Evolutionary conservation across 2,329 filamentous ascomycete species (phyloP).

Genomic region (Hypoxylon rubiginosum): DNA sequence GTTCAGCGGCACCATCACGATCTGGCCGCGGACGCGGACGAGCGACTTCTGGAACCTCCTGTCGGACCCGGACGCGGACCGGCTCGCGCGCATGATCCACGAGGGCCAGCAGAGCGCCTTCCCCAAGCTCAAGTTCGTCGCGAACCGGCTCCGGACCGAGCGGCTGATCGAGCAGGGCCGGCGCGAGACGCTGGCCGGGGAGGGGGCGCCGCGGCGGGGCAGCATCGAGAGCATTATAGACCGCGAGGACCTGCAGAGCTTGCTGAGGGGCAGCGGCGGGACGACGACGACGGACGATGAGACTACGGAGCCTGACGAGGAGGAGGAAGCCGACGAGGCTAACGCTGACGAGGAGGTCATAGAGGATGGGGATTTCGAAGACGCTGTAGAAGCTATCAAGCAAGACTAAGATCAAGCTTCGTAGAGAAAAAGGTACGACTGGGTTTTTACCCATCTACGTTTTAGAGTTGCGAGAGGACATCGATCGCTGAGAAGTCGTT

Average conservation of each 20-base stretch:
- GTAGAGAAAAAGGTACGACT: neutral
- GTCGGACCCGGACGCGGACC: slow-evolving; percentile 80
- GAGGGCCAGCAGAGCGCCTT: slow-evolving; percentile 91
- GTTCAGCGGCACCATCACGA: slow-evolving; percentile 94
- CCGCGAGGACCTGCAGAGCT: slow-evolving; percentile 69
- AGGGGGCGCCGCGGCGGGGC: slow-evolving; percentile 61
- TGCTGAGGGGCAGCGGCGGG: slow-evolving; percentile 57
- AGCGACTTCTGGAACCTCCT: slow-evolving; percentile 90
- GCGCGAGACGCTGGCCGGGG: slow-evolving; percentile 65
- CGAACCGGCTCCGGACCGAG: slow-evolving; percentile 88
- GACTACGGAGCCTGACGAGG: slow-evolving; percentile 45
- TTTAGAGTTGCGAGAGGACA: neutral
- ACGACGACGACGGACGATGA: slow-evolving; percentile 50
- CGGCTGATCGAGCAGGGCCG: slow-evolving; percentile 72
- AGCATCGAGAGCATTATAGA: slow-evolving; percentile 72
- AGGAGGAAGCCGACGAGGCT: slow-evolving; percentile 29
- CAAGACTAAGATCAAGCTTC: slow-evolving; percentile 28
- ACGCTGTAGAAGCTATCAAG: slow-evolving; percentile 35
- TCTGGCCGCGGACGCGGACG: slow-evolving; percentile 87
- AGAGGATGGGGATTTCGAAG: slow-evolving; percentile 44
- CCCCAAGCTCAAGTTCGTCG: slow-evolving; percentile 91
- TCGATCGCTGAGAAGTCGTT: neutral
- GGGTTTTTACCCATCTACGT: neutral
- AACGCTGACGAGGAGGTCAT: slow-evolving; percentile 33
- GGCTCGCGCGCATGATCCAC: slow-evolving; percentile 89